Percentiles rank a stretch among this genome's conserved stretches.
Evolutionary conservation across 495 filamentous ascomycete species (phyloP).

Genomic region (Aspergillus diversus): DNA sequence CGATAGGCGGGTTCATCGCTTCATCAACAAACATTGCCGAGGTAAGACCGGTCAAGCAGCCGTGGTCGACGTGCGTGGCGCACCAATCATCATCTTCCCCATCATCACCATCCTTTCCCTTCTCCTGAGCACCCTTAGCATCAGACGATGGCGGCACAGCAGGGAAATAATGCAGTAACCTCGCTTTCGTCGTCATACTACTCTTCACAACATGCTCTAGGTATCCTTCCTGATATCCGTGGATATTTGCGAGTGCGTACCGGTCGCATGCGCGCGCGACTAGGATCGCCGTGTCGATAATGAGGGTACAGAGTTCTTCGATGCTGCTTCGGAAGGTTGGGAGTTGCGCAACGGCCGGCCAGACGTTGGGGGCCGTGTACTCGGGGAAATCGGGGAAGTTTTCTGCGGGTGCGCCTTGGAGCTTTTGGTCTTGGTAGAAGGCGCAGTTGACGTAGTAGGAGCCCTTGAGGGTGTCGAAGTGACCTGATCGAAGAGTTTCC

Average conservation of each 20-base stretch:
- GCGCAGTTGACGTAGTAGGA: constrained; percentile 97
- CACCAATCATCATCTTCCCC: constrained; percentile 91
- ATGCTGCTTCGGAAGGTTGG: constrained; percentile 74
- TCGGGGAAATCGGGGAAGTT: constrained; percentile 64
- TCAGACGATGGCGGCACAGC: constrained; percentile 33
- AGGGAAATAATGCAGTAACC: constrained; percentile 91
- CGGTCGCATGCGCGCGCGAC: constrained; percentile 87
- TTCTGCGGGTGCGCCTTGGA: constrained; percentile 62
- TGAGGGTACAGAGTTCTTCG: constrained; percentile 76
- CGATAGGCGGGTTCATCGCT: constrained; percentile 30
- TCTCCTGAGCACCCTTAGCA: constrained; percentile 4
- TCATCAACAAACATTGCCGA: constrained; percentile 97
- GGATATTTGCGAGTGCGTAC: constrained; percentile 77
- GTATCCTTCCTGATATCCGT: constrained; percentile 74
- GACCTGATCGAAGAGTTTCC: constrained; percentile 88
- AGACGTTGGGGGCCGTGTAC: constrained; percentile 79
- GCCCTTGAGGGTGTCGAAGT: constrained; percentile 90
- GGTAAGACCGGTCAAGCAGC: constrained; percentile 91
- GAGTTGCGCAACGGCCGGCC: constrained; percentile 69
- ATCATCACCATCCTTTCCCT: constrained; percentile 22
- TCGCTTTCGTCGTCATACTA: constrained; percentile 87
- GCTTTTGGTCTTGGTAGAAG: constrained; percentile 74
- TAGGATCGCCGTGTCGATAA: constrained; percentile 86
- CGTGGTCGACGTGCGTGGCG: constrained; percentile 90
- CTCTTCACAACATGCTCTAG: constrained; percentile 84